A percentile compares a stretch with the other conserved stretches of the same genome.
These are phyloP conservation scores for Ciborinia camelliae DNA, from an alignment of 2,329 filamentous ascomycete species.

Conservation along the genomic window DNA sequence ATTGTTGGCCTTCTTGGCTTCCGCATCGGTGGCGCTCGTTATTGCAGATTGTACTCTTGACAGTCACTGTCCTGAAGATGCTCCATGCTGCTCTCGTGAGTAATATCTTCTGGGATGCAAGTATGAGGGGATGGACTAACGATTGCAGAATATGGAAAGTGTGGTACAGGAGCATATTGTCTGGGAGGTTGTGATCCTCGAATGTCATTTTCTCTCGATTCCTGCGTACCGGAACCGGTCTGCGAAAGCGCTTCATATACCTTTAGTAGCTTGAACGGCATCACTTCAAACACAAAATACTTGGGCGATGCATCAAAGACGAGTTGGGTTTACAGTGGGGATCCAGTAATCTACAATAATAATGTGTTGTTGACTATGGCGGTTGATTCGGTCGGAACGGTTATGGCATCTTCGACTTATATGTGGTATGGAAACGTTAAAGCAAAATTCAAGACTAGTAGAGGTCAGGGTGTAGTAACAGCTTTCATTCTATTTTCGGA, in stretches of 20 bases:
- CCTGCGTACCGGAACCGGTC: slow-evolving; percentile 79
- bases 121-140: neutral
- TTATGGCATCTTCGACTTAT: slow-evolving; percentile 79
- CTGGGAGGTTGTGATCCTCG: slow-evolving; percentile 91
- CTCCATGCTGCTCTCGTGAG: slow-evolving; percentile 80
- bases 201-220: slow-evolving; percentile 76
- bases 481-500: slow-evolving; percentile 95
- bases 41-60: slow-evolving; percentile 45
- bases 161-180: slow-evolving; percentile 91
- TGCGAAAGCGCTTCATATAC: slow-evolving; percentile 73
- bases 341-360: slow-evolving; percentile 63
- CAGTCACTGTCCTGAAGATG: slow-evolving; percentile 64
- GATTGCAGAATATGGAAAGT: slow-evolving; percentile 77
- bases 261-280: slow-evolving; percentile 67
- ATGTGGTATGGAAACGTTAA: slow-evolving; percentile 97
- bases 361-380: slow-evolving; percentile 86
- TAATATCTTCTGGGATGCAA: slow-evolving; percentile 18
- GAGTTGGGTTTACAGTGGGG: slow-evolving; percentile 88
- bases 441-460: slow-evolving; percentile 78
- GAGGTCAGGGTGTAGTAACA: slow-evolving; percentile 86
- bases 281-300: slow-evolving; percentile 74
- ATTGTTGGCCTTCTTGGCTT: slow-evolving; percentile 29
- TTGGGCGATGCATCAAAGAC: slow-evolving; percentile 75
- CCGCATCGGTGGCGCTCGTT: slow-evolving; percentile 30
- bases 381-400: slow-evolving; percentile 76